phyloP scores from a whole-genome alignment of 179 eudicot genomes.

The Drosera spatulata region DNA sequence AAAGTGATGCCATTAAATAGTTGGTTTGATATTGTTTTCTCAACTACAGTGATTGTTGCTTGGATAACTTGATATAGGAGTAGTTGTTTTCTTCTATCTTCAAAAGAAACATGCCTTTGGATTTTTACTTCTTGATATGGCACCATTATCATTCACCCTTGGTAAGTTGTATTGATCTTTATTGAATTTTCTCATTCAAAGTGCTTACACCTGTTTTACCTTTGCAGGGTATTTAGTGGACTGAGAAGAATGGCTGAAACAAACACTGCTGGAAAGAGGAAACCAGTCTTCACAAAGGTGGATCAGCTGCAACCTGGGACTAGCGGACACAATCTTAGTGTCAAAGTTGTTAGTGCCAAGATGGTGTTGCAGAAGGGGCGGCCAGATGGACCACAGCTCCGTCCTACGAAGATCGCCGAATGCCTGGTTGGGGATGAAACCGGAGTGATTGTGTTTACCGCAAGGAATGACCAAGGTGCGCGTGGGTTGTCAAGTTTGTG shows the following conservation, averaged over 20 bases:
- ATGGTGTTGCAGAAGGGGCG: conserved; percentile 32
- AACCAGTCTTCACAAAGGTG: conserved; percentile 39
- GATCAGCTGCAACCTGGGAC: conserved; percentile 42
- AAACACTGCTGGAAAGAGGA: conserved; percentile 22
- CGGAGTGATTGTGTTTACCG: conserved; percentile 37
- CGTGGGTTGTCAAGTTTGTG: background rate
- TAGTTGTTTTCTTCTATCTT: no score
- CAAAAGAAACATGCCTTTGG: no score
- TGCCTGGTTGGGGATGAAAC: conserved; percentile 47
- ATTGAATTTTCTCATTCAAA: no score
- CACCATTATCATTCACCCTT: no score
- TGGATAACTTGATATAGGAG: no score
- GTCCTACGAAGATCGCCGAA: conserved; percentile 35
- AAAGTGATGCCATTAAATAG: no score
- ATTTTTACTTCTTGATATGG: no score
- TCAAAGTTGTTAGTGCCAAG: conserved; percentile 27
- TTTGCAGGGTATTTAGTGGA: background rate
- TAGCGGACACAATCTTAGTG: conserved; percentile 32
- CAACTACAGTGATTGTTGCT: no score
- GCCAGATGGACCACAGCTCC: conserved; percentile 23
- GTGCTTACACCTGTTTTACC: no score
- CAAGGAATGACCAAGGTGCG: conserved; percentile 44
- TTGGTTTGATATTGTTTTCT: no score
- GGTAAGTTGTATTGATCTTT: no score
- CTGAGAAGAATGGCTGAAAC: conserved; percentile 17